A percentile compares a stretch with the other conserved stretches of the same genome.
These are phyloP conservation scores for Malania oleifera DNA, from an alignment of 164 flowering plant genomes.

Conservation along the genomic window DNA sequence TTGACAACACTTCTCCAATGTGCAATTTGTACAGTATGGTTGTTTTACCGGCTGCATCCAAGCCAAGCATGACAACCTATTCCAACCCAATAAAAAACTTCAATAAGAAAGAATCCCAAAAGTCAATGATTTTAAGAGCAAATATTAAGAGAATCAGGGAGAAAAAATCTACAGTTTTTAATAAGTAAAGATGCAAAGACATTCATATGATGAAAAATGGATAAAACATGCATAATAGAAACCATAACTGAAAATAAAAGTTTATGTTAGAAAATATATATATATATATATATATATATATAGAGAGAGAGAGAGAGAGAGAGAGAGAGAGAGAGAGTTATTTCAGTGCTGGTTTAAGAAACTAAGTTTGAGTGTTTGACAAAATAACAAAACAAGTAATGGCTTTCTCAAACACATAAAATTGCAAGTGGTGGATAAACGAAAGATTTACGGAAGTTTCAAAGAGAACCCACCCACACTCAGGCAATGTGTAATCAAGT, in stretches of 20 bases:
- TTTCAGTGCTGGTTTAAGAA: background rate
- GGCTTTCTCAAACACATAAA: background rate
- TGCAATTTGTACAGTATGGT: slow-evolving; percentile 93
- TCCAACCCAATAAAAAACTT: slow-evolving; percentile 13
- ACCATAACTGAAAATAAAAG: background rate
- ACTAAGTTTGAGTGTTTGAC: background rate
- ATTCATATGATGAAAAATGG: background rate
- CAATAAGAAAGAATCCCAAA: background rate
- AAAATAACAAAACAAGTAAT: background rate
- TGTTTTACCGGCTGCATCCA: slow-evolving; percentile 99
- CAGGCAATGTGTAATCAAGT: background rate
- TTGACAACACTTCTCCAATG: slow-evolving; percentile 94
- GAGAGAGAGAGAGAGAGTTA: background rate
- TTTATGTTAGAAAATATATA: no score
- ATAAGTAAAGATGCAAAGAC: background rate
- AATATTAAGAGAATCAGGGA: background rate
- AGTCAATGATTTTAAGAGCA: background rate
- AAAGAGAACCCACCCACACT: no score
- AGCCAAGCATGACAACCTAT: slow-evolving; percentile 99
- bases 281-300: no score
- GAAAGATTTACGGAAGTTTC: no score
- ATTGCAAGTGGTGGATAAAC: background rate
- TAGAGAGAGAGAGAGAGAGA: background rate
- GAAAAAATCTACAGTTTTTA: background rate
- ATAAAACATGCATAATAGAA: background rate